These are phyloP conservation scores for Fistulinella staudtii DNA, from an alignment of 1,284 basidiomycete species.

Conservation along the genomic window DNA sequence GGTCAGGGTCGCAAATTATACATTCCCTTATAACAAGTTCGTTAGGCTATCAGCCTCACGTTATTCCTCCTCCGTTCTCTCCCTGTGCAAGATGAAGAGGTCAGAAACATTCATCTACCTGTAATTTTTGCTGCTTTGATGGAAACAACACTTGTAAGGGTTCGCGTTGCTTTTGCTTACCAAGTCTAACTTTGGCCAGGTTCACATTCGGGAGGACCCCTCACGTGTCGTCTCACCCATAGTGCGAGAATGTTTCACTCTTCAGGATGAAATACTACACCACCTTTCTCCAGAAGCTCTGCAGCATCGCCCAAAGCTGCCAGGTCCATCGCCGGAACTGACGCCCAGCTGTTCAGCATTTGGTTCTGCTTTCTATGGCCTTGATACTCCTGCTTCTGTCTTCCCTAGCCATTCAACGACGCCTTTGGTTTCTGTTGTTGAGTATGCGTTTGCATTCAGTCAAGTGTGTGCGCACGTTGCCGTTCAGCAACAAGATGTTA, in stretches of 20 bases:
- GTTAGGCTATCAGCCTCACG: constrained; percentile 58
- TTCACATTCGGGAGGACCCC: constrained; percentile 36
- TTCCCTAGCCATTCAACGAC: constrained; percentile 31
- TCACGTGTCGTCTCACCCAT: constrained; percentile 34
- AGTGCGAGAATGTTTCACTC: constrained; percentile 44
- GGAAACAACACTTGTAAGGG: constrained; percentile 57
- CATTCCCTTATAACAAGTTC: constrained; percentile 2
- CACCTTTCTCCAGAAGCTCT: constrained; percentile 52
- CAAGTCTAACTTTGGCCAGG: constrained; percentile 32
- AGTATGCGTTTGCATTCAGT: constrained; percentile 49
- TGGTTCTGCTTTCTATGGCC: constrained; percentile 57
- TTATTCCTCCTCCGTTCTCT: constrained; percentile 72
- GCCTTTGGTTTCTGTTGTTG: constrained; percentile 57
- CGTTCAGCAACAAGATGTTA: constrained; percentile 28
- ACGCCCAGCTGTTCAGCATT: constrained; percentile 47
- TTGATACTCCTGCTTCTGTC: constrained; percentile 32
- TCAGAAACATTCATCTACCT: constrained; percentile 76
- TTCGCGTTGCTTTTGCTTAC: constrained; percentile 3
- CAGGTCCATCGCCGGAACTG: constrained; percentile 32
- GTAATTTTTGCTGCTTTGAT: constrained; percentile 64
- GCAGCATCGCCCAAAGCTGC: constrained; percentile 46
- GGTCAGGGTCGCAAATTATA: constrained; percentile 1
- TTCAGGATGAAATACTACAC: constrained; percentile 52
- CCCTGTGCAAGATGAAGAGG: constrained; percentile 76
- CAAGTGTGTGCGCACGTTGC: constrained; percentile 42